Base-by-base conservation (phyloP, 176 grass and related monocot genomes). In the Aegilops longissima region DNA sequence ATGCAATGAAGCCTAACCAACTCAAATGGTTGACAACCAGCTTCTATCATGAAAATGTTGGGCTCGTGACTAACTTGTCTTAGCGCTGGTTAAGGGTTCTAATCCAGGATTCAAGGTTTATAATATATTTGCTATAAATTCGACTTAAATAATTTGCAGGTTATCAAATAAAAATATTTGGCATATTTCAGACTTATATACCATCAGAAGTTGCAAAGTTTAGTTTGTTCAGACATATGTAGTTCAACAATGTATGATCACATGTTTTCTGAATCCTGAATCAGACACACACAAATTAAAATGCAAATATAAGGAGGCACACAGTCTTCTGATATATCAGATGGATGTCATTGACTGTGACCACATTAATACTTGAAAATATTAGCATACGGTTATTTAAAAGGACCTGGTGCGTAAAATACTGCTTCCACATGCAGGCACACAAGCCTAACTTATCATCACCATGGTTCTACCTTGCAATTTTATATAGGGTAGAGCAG, bases 41-140 rank as follows among this genome's bases (percentile, higher is more conserved):
- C 30, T 4, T 3, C 9, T 45, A 73, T 20, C 52, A 72, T 63
- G 6, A 14, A 85, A 58, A 58, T 23, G 14, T 47, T 71, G 29
- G 59, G 16, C 29, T 38, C 18, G 0, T 31, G 80, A 44, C 12
- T 80, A 51, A 35, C 39, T 27, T 9, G 27, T 39, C 35, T 36
- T 3, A 9, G 59, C 11, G 24, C 34, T 18, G 31, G 16, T 17
- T 73, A 36, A 6, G 14, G 69, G 34, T 77, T 79, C 11, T 51
- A 87, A 66, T 27, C 38, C 18, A 44, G 31, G 17, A 68, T 45
- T 75, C 65, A 63, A 71, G 14, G 40, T 40, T 86, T 63, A 70
- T 2, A 39, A 23, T 4, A 21, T 16, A 73, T 23, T 39, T 44
- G 27, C 8, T 14, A 34, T 2, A 79, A 18, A 17, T 9, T 23